Evolutionary conservation across 805 yeast genomes (phyloP).

Genomic region (Kurtzmaniella cleridarum): DNA sequence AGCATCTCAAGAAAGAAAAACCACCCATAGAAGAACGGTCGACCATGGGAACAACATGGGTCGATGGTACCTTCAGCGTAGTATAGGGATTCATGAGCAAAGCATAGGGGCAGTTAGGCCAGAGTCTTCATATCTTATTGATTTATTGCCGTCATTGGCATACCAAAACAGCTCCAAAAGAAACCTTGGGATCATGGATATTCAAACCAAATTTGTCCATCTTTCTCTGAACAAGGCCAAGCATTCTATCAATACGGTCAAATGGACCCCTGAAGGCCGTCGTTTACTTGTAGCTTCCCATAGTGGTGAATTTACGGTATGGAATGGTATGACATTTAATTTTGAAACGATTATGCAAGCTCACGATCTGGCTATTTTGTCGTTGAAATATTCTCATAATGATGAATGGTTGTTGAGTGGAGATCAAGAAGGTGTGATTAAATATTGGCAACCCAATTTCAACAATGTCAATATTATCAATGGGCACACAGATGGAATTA

Average conservation of each 20-base stretch:
- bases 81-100: constrained; percentile 40
- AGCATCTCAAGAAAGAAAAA: constrained; percentile 44
- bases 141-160: constrained; percentile 62
- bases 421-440: constrained; percentile 85
- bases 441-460: constrained; percentile 97
- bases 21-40: constrained; percentile 61
- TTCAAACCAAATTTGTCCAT: constrained; percentile 81
- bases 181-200: constrained; percentile 50
- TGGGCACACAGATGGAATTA: constrained; percentile 75
- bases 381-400: constrained; percentile 76
- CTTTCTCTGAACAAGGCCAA: constrained; percentile 85
- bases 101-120: constrained; percentile 57
- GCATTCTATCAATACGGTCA: constrained; percentile 84
- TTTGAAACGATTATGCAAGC: constrained; percentile 98
- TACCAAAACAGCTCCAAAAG: constrained; percentile 32
- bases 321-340: constrained; percentile 94
- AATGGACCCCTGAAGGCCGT: constrained; percentile 96
- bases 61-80: constrained; percentile 46
- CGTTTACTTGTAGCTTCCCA: constrained; percentile 84
- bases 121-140: constrained; percentile 59
- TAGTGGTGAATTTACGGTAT: constrained; percentile 92
- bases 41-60: constrained; percentile 77
- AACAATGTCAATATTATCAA: constrained; percentile 81
- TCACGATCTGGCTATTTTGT: constrained; percentile 83
- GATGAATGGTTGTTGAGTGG: constrained; percentile 95